Base-by-base conservation (phyloP, 768 basidiomycete species). In the Amanita muscaria region DNA sequence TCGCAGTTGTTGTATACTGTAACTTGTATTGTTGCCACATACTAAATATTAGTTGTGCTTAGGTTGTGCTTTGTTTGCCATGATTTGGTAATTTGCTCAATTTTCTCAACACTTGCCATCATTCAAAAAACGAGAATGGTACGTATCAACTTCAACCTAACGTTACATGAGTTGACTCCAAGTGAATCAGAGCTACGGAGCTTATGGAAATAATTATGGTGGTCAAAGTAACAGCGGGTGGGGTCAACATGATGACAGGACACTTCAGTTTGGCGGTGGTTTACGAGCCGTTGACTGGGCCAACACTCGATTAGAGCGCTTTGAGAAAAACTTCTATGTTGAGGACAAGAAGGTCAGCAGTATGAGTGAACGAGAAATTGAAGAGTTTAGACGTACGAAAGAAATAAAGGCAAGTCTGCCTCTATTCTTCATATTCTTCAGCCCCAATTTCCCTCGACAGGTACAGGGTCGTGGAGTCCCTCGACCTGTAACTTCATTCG, bases 271-370 rank as follows among this genome's bases (percentile, higher is more conserved):
- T 14, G 93, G 94, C 27, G 79, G 83, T 31, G 77, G 86, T 36
- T 74, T 98, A 42, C 80, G 80, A 49, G 72, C 72, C 41, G 81
- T 96, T 45, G 89, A 98, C 66, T 99, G 96, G 96, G 61, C 69
- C 42, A 64, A 64, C 32, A 70, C 79, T 36, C 80, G 79, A 49
- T 67, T 96, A 46, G 74, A 81, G 56, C 82, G 76, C 54, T 98
- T 99, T 53, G 94, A 98, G 67, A 99, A 98, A 71, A 97, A 98
- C 71, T 99, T 94, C 53, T 94, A 94, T 55, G 70, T 82, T 36
- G 92, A 99, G 63, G 89, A 97, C 63, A 83, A 86, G 58, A 77
- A 80, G 22, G 88, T 98, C 34, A 64, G 80, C 15, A 67, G 74
- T 24, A 83, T 83, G 50, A 78, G 72, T 42, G 91, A 97, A 12